A percentile compares a stretch with the other conserved stretches of the same genome.
Evolutionary conservation across 2,329 filamentous ascomycete species (phyloP).

Genomic region (Cercospora beticola): DNA sequence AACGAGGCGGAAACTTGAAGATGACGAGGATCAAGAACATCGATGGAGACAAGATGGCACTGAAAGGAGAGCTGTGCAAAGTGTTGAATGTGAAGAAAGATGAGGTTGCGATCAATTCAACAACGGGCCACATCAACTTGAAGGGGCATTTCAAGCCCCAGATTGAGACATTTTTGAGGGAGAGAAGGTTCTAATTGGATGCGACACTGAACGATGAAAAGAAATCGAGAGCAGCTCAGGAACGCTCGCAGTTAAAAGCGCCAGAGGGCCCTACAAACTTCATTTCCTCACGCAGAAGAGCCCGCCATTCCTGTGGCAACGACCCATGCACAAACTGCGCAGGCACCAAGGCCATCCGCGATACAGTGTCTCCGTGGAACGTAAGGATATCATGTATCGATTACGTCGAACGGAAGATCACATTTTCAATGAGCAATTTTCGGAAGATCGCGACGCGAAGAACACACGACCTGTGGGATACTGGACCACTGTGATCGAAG

Average conservation of each 20-base stretch:
- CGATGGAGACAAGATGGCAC: constrained; percentile 65
- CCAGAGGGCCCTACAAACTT: not conserved
- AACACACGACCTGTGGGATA: not conserved
- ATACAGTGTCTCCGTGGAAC: not conserved
- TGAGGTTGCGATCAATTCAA: constrained; percentile 56
- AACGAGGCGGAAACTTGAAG: constrained; percentile 72
- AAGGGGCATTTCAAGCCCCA: constrained; percentile 47
- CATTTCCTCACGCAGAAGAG: not conserved
- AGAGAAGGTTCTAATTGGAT: constrained; percentile 36
- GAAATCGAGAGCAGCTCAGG: not conserved
- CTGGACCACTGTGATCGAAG: not conserved
- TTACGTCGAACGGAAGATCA: not conserved
- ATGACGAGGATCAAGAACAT: constrained; percentile 76
- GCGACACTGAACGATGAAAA: not conserved
- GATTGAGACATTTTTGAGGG: constrained; percentile 39
- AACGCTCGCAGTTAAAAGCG: not conserved
- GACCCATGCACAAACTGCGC: not conserved
- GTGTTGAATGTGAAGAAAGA: constrained; percentile 51
- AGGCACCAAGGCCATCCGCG: not conserved
- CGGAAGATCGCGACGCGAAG: not conserved
- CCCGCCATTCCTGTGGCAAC: not conserved
- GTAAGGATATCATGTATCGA: not conserved
- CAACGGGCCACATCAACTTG: constrained; percentile 73
- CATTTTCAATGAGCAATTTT: not conserved
- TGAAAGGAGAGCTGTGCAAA: constrained; percentile 63